These are phyloP conservation scores for Phoma herbarum DNA, from an alignment of 2,329 filamentous ascomycete species.

Conservation along the genomic window DNA sequence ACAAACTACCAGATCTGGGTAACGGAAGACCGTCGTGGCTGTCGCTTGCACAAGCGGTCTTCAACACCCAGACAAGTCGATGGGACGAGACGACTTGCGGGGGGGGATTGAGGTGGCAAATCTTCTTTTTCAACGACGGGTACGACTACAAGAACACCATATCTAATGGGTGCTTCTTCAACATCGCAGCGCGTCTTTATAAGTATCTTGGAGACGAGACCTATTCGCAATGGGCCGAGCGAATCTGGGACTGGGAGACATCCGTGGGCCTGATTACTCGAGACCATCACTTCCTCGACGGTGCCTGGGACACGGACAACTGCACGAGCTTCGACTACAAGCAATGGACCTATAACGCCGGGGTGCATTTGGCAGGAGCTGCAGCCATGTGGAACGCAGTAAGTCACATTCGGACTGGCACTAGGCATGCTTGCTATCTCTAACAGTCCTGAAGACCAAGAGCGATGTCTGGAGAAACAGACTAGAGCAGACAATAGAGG, in stretches of 20 bases:
- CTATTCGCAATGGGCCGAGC: conserved; percentile 68
- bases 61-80: conserved; percentile 72
- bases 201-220: conserved; percentile 69
- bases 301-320: conserved; percentile 54
- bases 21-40: conserved; percentile 68
- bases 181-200: conserved; percentile 78
- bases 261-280: conserved; percentile 60
- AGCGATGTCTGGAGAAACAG: too few species aligned
- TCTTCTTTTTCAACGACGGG: conserved; percentile 78
- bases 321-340: conserved; percentile 55
- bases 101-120: conserved; percentile 83
- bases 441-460: too few species aligned
- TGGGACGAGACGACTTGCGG: conserved; percentile 75
- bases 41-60: conserved; percentile 73
- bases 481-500: too few species aligned
- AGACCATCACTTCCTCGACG: conserved; percentile 57
- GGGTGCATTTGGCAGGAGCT: conserved; percentile 57
- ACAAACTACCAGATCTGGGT: conserved; percentile 56
- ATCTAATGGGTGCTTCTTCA: conserved; percentile 83
- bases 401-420: neutral
- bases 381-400: conserved; percentile 57
- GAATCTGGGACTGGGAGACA: conserved; percentile 66
- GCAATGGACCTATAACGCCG: conserved; percentile 59
- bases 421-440: too few species aligned
- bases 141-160: conserved; percentile 85